These are phyloP conservation scores for Chimonanthus praecox DNA, from an alignment of 164 flowering plant genomes.

Conservation along the genomic window DNA sequence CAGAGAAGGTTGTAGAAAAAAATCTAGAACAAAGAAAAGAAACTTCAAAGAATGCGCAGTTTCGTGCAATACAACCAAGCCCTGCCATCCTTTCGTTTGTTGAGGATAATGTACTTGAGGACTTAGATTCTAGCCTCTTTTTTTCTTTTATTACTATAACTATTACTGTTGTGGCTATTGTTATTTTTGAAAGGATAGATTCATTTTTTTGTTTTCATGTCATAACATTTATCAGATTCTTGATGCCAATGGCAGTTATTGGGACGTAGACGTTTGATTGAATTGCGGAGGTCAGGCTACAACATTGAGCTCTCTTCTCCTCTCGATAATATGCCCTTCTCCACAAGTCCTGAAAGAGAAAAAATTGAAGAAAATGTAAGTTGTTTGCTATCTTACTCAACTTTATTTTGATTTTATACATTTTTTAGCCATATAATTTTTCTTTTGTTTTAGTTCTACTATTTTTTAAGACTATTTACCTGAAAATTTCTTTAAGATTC, in stretches of 20 bases:
- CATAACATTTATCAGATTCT: background rate
- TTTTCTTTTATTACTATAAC: background rate
- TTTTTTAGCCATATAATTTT: no score
- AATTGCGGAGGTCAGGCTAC: conserved; percentile 79
- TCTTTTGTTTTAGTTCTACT: no score
- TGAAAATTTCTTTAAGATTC: no score
- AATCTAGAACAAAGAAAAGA: conserved; percentile 32
- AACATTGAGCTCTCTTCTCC: conserved; percentile 73
- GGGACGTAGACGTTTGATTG: conserved; percentile 82
- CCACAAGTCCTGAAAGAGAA: conserved; percentile 70
- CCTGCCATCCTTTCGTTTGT: conserved; percentile 78
- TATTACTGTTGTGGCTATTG: no score
- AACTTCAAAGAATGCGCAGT: conserved; percentile 83
- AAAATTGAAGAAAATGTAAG: conserved; percentile 87
- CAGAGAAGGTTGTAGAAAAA: conserved; percentile 23
- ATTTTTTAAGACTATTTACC: no score
- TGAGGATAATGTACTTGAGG: conserved; percentile 72
- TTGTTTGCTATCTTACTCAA: background rate
- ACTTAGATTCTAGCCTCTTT: background rate
- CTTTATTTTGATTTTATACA: no score
- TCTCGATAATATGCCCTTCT: conserved; percentile 76
- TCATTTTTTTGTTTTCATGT: background rate
- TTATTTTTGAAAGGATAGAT: no score
- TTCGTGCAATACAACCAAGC: conserved; percentile 90
- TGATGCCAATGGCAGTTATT: conserved; percentile 46